Base-by-base conservation (phyloP, 2,329 filamentous ascomycete species). In the Leptographium procerum region DNA sequence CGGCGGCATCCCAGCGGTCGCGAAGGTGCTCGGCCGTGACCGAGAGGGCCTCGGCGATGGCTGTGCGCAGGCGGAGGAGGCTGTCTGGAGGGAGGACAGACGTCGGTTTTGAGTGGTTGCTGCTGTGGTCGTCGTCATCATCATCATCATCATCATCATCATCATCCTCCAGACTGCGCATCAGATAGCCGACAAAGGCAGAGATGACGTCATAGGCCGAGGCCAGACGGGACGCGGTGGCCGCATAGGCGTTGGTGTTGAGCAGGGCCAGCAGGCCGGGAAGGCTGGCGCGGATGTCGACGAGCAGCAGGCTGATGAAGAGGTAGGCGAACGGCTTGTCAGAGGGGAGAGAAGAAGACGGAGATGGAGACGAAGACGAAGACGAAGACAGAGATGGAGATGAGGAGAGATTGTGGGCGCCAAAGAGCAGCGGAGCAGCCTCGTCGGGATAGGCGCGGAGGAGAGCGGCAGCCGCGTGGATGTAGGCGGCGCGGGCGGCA, bases 1-100 rank as follows among this genome's bases (percentile, higher is more conserved):
- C 73, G 2, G 81, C 79, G 5, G 81, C 82, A 65, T 88, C 85
- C 82, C 83, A 88, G n/a, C 85, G 73, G 65, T 88, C 86, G 47
- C 84, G 79, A 1, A 88, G 74, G 66, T 84, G 85, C 69, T 88
- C 85, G 60, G 85, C 77, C 0, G 79, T 77, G 1, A 84, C 69
- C 0, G 82, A 82, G 66, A 87, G 76, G 4, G 84, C 83, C 65
- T 88, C 85, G 1, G 79, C 75, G 55, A 88, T 77, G 57, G 77
- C 73, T 55, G 77, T 81, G 45, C 83, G 77, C 7, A 88, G 70
- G 64, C 82, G 83, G 16, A 88, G 72, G 29, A 88, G 75, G 28
- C 78, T 76, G 58, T 85, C 81, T 0, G 83, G 78, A 36, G 74
- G 66, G 50, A 81, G 70, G 50, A 81, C 70, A 68, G 68, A 50